Conservation (phyloP, 208 protist genomes). For the Leptomonas seymouri region DNA sequence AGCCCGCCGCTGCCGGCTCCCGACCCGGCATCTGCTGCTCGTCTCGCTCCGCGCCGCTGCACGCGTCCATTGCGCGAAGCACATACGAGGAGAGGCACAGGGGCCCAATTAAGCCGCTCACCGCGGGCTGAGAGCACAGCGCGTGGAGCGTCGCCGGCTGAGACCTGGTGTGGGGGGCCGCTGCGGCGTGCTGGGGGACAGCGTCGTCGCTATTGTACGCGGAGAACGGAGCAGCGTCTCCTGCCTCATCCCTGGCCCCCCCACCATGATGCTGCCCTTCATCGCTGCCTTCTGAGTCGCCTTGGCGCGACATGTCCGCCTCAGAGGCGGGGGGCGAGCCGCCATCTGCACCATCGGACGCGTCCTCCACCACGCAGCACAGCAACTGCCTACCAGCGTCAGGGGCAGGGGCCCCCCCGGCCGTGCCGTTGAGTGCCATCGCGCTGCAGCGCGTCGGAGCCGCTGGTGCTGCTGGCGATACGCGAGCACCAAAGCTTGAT, state of each 20-base stretch:
- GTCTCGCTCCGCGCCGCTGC: not conserved
- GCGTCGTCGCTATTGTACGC: not conserved
- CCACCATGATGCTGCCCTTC: not conserved
- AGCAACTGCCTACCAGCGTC: conserved; percentile 11
- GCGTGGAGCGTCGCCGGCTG: conserved; percentile 8
- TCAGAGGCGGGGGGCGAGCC: not conserved
- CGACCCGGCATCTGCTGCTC: not conserved
- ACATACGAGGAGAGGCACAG: not conserved
- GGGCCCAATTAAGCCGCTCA: not conserved
- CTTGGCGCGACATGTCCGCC: not conserved
- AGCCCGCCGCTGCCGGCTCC: not conserved
- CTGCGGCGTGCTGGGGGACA: not conserved
- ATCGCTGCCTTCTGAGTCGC: not conserved
- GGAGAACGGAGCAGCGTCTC: not conserved
- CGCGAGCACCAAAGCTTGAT: not conserved
- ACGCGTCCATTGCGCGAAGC: not conserved
- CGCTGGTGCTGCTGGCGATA: not conserved
- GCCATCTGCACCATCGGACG: not conserved
- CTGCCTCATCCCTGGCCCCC: not conserved
- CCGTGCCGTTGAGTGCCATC: not conserved
- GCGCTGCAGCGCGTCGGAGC: not conserved
- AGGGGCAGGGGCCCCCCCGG: not conserved
- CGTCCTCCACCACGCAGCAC: conserved; percentile 19
- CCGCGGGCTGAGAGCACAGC: not conserved
- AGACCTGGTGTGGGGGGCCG: not conserved